Percentiles rank a stretch among this genome's conserved stretches.
phyloP scores from a whole-genome alignment of 176 grass and related monocot species.

The Zoysia japonica region DNA sequence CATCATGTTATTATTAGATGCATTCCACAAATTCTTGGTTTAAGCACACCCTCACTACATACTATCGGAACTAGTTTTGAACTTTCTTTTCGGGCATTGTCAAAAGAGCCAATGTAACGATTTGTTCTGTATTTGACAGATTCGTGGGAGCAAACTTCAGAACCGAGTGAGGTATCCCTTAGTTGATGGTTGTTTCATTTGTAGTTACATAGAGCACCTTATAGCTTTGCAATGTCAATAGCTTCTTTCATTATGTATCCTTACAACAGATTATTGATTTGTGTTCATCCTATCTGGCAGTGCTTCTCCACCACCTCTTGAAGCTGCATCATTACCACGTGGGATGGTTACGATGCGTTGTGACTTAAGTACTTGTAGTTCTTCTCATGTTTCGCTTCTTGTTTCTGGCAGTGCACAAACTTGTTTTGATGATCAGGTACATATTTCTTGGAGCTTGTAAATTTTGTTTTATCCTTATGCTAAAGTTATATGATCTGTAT shows the following conservation, averaged over 20 bases:
- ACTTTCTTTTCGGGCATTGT: neutral
- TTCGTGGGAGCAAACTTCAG: constrained; percentile 95
- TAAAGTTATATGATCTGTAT: constrained; percentile 36
- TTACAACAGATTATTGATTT: constrained; percentile 30
- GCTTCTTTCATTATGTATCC: constrained; percentile 17
- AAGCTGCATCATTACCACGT: constrained; percentile 86
- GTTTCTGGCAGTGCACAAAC: constrained; percentile 98
- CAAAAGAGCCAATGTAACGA: constrained; percentile 20
- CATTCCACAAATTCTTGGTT: constrained; percentile 13
- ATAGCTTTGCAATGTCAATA: constrained; percentile 18
- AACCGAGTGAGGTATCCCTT: constrained; percentile 82
- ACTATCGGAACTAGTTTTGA: neutral
- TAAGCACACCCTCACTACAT: neutral
- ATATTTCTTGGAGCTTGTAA: constrained; percentile 24
- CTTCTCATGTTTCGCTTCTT: constrained; percentile 85
- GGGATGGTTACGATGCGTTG: constrained; percentile 99
- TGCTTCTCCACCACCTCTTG: constrained; percentile 80
- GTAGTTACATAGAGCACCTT: neutral
- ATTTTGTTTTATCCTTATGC: neutral
- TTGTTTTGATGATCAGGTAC: constrained; percentile 96
- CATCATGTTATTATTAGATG: constrained; percentile 18
- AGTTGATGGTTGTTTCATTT: constrained; percentile 29
- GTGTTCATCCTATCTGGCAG: constrained; percentile 48
- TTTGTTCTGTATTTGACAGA: constrained; percentile 55
- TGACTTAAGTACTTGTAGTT: constrained; percentile 85